Evolutionary conservation across 73 alveolate species (phyloP), one percentile per base, ranked within the genome.

Genomic region (Tetrahymena malaccensis): DNA sequence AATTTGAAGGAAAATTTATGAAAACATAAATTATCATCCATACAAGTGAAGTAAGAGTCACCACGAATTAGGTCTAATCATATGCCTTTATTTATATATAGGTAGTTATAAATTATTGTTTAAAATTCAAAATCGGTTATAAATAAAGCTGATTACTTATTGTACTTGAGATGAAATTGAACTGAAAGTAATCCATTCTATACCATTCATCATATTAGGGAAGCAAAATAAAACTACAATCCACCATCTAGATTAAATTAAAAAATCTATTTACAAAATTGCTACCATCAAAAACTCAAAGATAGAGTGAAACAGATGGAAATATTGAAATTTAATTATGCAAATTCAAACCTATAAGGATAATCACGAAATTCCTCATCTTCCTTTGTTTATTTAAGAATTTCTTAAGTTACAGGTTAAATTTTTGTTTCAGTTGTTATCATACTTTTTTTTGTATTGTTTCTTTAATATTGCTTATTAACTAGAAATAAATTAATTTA

Each of bases 141-240:
- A 27, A 70, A 31, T 31, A n/a, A 22, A n/a, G 27, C 11, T 27
- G 6, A 84, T 94, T 12, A 96, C 99, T 50, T 94, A 70, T 55
- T 95, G 34, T 25, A 96, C 96, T 27, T 94, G 96, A 0, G 96
- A 97, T 21, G 98, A 96, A 3, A 96, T 96, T 13, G 99, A 95
- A 43, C 94, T 94, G 33, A 95, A 93, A 8, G 99, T 95, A 84
- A 97, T 96, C 98, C 99, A 97, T 16, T 94, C 95, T 35, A 97
- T 96, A 33, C 96, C 96, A 85, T 97, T 97, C 84, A 94, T 57
- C 40, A 94, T 94, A n/a, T 97, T 94, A 27, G 97, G 97, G 16
- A 96, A 84, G 96, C 99, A 94, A 85, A 85, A 97, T 85, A 97
- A 93, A 25, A 94, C 93, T 10, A 97, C 56, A 31, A 96, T 95